These are phyloP conservation scores for Solanum habrochaites DNA, from an alignment of 257 asterid genomes.

Conservation along the genomic window DNA sequence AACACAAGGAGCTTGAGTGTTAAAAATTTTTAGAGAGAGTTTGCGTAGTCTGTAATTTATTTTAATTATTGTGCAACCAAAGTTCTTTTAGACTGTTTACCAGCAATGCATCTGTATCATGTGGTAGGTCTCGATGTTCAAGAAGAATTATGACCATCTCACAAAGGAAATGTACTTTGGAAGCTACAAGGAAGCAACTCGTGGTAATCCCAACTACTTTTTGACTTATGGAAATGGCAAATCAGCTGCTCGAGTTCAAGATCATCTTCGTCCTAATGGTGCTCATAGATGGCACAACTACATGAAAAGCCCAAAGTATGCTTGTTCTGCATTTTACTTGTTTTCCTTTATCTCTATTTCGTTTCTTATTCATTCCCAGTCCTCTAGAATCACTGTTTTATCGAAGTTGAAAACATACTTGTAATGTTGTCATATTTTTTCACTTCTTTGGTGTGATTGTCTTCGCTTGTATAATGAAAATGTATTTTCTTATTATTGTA, in stretches of 20 bases:
- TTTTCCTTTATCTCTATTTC: background rate
- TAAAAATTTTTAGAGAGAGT: background rate
- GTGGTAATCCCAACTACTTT: constrained; percentile 65
- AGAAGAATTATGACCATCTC: constrained; percentile 67
- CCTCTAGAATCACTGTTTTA: background rate
- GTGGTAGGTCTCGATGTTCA: constrained; percentile 73
- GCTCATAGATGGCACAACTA: constrained; percentile 84
- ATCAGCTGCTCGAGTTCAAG: constrained; percentile 67
- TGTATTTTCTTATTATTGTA: constrained; percentile 6
- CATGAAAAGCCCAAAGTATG: constrained; percentile 61
- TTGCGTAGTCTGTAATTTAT: background rate
- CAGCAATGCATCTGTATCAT: background rate
- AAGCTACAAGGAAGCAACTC: constrained; percentile 49
- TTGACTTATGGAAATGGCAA: constrained; percentile 80
- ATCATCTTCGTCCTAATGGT: constrained; percentile 80
- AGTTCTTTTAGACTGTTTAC: background rate
- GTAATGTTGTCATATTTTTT: background rate
- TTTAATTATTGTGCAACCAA: background rate
- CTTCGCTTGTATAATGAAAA: background rate
- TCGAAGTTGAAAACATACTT: background rate
- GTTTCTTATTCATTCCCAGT: background rate
- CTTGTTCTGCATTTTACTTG: background rate
- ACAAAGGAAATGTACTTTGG: constrained; percentile 42
- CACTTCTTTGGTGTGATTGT: background rate
- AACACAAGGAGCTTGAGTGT: background rate